Evolutionary conservation across 805 yeast genomes (phyloP).

Genomic region (Jamesozyma hellenica): DNA sequence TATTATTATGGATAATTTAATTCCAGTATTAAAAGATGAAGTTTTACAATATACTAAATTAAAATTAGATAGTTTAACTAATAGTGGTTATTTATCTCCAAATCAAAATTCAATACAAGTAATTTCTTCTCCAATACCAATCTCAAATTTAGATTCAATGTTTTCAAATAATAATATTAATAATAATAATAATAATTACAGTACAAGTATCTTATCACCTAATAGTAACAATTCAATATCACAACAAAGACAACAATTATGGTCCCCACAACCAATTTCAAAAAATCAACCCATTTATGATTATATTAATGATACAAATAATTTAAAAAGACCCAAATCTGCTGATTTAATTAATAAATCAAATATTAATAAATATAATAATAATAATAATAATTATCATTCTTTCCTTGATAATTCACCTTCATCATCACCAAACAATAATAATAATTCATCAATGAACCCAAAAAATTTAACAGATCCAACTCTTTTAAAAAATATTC

Average conservation of each 20-base stretch:
- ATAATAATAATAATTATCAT: conserved; percentile 4
- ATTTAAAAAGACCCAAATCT: conserved; percentile 31
- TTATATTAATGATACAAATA: conserved; percentile 25
- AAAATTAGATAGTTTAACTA: conserved; percentile 33
- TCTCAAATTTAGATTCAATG: not conserved
- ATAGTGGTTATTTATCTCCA: conserved; percentile 13
- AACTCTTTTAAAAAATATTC: conserved; percentile 61
- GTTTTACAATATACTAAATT: conserved; percentile 40
- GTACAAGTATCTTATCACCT: too few species aligned
- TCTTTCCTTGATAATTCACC: not conserved
- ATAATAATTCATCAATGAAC: conserved; percentile 30
- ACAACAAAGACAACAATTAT: conserved; percentile 13
- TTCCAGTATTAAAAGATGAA: conserved; percentile 42
- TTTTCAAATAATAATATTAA: conserved; percentile 1
- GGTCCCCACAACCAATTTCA: conserved; percentile 35
- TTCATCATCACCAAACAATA: conserved; percentile 23
- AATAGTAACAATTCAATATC: not conserved
- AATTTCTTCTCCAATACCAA: conserved; percentile 21
- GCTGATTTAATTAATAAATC: conserved; percentile 24
- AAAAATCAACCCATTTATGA: conserved; percentile 25
- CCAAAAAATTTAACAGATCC: conserved; percentile 43
- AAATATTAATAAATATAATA: not conserved
- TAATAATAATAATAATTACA: not conserved
- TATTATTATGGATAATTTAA: conserved; percentile 44
- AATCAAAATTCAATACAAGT: conserved; percentile 2